These are phyloP conservation scores for Microcyclospora pomicola DNA, from an alignment of 2,329 filamentous ascomycete species.

Conservation along the genomic window DNA sequence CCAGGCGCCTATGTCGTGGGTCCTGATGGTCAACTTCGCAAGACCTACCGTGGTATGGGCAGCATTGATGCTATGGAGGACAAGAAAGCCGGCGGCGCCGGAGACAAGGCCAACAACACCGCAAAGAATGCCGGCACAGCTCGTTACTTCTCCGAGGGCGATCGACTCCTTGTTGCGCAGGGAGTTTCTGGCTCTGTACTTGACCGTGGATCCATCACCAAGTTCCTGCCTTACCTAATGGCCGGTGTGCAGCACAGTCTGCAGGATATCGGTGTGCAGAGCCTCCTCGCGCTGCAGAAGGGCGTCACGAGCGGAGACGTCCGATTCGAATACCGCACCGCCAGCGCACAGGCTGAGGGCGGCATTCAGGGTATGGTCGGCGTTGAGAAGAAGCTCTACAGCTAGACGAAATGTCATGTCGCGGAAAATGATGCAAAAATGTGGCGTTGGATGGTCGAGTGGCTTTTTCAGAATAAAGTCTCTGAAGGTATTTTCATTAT, in stretches of 20 bases:
- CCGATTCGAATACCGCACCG: slow-evolving; percentile 86
- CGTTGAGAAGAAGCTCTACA: slow-evolving; percentile 99
- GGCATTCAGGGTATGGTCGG: slow-evolving; percentile 94
- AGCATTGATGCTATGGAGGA: slow-evolving; percentile 99
- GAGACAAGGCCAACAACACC: slow-evolving; percentile 64
- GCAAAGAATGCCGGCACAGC: slow-evolving; percentile 96
- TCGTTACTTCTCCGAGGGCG: slow-evolving; percentile 95
- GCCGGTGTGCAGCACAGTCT: slow-evolving; percentile 94
- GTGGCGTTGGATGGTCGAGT: no score
- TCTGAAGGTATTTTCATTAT: no score
- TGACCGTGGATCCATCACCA: slow-evolving; percentile 73
- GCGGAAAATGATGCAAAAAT: background rate
- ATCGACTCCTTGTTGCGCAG: slow-evolving; percentile 87
- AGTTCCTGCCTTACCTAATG: slow-evolving; percentile 91
- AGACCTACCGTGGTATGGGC: slow-evolving; percentile 98
- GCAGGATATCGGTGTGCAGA: slow-evolving; percentile 85
- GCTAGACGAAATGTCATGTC: slow-evolving; percentile 32
- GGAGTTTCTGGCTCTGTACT: slow-evolving; percentile 81
- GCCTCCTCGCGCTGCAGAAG: slow-evolving; percentile 61
- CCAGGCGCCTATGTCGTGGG: slow-evolving; percentile 94
- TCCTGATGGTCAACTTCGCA: slow-evolving; percentile 92
- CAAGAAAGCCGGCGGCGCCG: slow-evolving; percentile 80
- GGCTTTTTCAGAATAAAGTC: no score
- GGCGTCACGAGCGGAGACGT: slow-evolving; percentile 61
- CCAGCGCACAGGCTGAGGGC: slow-evolving; percentile 89